phyloP scores from a whole-genome alignment of 2,329 filamentous ascomycete species.

The Venturia carpophila region DNA sequence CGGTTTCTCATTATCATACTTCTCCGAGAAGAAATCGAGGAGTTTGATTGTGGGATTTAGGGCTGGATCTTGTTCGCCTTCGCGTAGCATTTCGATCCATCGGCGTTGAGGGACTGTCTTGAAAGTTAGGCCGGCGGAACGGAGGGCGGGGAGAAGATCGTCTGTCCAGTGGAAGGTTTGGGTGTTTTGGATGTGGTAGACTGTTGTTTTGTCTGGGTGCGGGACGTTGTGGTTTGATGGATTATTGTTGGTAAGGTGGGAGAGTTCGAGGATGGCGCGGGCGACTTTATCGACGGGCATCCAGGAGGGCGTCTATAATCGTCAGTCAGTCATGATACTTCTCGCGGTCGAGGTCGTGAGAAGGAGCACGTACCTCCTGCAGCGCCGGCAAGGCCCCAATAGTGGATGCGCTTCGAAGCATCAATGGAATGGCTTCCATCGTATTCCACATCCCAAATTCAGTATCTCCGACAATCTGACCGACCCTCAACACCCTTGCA shows the following conservation, averaged over 20 bases:
- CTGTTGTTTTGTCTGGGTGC: slow-evolving; percentile 20
- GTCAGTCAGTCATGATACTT: slow-evolving; percentile 22
- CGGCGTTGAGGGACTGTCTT: neutral
- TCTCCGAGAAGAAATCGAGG: slow-evolving; percentile 45
- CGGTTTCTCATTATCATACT: slow-evolving; percentile 42
- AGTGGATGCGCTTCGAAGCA: slow-evolving; percentile 41
- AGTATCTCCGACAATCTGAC: slow-evolving; percentile 44
- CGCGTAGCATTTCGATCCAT: slow-evolving; percentile 30
- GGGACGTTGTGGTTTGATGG: neutral
- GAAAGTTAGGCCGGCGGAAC: slow-evolving; percentile 39
- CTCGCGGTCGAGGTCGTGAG: neutral
- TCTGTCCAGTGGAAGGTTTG: slow-evolving; percentile 44
- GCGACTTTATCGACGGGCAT: slow-evolving; percentile 29
- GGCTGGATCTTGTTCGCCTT: slow-evolving; percentile 40
- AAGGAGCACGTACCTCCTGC: neutral
- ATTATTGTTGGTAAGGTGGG: slow-evolving; percentile 21
- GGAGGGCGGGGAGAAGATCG: slow-evolving; percentile 46
- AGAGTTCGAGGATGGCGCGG: slow-evolving; percentile 24
- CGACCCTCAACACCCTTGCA: slow-evolving; percentile 28
- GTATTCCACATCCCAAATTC: slow-evolving; percentile 42
- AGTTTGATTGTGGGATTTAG: slow-evolving; percentile 47
- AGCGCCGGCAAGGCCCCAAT: slow-evolving; percentile 38
- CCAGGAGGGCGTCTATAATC: slow-evolving; percentile 31
- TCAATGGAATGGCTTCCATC: slow-evolving; percentile 44
- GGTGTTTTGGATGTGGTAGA: slow-evolving; percentile 50